phyloP scores from a whole-genome alignment of 169 alveolate species.

The Neospora caninum region DNA sequence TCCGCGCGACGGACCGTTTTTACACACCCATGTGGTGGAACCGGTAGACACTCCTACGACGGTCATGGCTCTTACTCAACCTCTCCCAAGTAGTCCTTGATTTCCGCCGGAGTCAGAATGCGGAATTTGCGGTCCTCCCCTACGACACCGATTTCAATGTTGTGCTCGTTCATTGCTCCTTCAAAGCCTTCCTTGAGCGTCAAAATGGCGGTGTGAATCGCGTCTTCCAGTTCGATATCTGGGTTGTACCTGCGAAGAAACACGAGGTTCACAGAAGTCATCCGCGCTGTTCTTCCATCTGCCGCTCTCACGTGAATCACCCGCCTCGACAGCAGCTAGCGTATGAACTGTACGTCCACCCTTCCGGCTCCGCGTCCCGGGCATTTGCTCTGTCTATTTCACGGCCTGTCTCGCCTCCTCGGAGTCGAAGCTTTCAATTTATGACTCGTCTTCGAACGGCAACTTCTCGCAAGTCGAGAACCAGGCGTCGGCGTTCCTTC shows the following conservation, averaged over 20 bases:
- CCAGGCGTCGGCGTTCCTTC: too few species aligned
- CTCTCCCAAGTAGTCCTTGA: conserved; percentile 84
- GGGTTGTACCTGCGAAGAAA: conserved; percentile 80
- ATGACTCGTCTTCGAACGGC: too few species aligned
- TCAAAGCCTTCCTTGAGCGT: conserved; percentile 94
- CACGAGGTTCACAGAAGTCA: not conserved
- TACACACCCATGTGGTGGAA: too few species aligned
- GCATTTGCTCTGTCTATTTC: too few species aligned
- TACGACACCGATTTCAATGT: conserved; percentile 96
- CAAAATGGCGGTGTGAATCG: conserved; percentile 93
- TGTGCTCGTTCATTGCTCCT: conserved; percentile 96
- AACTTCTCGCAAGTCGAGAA: too few species aligned
- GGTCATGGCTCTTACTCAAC: conserved; percentile 76
- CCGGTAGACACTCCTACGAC: too few species aligned
- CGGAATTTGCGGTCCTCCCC: conserved; percentile 86
- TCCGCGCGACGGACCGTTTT: too few species aligned
- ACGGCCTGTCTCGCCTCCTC: too few species aligned
- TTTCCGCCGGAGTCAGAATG: conserved; percentile 80
- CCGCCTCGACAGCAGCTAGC: not conserved
- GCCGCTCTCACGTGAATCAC: not conserved
- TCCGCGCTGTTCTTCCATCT: not conserved
- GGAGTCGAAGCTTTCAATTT: too few species aligned
- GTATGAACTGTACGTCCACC: too few species aligned
- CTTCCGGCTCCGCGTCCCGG: too few species aligned
- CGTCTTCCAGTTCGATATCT: conserved; percentile 96